Base-by-base conservation (phyloP, 1,139 yeast genomes). In the Meyerozyma smithsonii region DNA sequence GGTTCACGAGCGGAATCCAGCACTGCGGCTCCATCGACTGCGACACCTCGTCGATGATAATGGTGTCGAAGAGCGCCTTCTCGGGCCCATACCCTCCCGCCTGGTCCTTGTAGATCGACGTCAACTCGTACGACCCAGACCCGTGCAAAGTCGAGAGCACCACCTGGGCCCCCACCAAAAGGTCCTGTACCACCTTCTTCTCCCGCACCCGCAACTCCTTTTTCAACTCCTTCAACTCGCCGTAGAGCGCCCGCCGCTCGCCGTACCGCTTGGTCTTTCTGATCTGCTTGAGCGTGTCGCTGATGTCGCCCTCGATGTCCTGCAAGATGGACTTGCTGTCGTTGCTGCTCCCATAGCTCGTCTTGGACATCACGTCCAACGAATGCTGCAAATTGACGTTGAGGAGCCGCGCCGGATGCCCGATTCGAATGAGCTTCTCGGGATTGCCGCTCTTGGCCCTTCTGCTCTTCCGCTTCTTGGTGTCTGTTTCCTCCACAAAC, bases 1-100 rank as follows among this genome's bases (percentile, higher is more conserved):
- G 87, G 37, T 74, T 74, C 12, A 87, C 67, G n/a, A 92, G 47
- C 0, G 98, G 97, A 23, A 92, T 88, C 97, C 97, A 90, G 55
- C 97, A 89, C 52, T 92, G 96, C 1, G 97, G 96, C 54, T 92
- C 97, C 42, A 90, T 62, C 4, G 97, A 75, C 58, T 92, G 98
- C 0, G 97, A 88, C 0, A 92, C 97, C 60, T 92, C 98, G 59
- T 92, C 98, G 35, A 92, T 89, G 16, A 92, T 85, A 18, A 92
- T 72, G 0, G 95, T 82, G 51, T 87, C 89, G 54, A 92, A 88
- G 14, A 81, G 54, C 5, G 71, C 72, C 49, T 51, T 59, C n/a
- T 30, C 34, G 6, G 34, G 34, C 21, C 34, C 34, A 11, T 16
- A 30, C 12, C n/a, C n/a, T n/a, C n/a, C n/a, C n/a, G 20, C 21